phyloP scores from a whole-genome alignment of 208 protist species.

The Leishmania guyanensis region DNA sequence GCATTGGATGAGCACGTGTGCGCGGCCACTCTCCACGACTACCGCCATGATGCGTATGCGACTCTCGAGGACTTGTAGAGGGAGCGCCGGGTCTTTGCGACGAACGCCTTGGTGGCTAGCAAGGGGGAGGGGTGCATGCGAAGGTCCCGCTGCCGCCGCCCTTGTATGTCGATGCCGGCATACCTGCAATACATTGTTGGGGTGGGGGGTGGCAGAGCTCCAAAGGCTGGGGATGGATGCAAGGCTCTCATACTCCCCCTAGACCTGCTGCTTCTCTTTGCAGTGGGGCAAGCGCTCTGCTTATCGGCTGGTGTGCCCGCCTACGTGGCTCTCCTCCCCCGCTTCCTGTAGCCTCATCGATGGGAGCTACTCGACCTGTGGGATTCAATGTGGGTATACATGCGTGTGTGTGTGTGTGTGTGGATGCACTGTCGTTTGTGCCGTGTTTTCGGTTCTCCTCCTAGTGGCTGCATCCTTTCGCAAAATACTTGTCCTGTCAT shows the following conservation, averaged over 20 bases:
- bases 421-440: neutral
- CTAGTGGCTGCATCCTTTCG: too few relatives aligned
- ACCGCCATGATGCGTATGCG: constrained; percentile 32
- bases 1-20: constrained; percentile 56
- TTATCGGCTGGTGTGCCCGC: neutral
- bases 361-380: neutral
- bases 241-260: neutral
- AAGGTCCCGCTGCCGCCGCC: neutral
- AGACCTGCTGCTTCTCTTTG: neutral
- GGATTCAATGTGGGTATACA: neutral
- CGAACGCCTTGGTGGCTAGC: neutral
- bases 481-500: neutral
- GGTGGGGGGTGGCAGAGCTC: neutral
- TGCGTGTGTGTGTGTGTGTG: neutral
- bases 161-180: neutral
- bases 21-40: constrained; percentile 37
- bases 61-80: constrained; percentile 29
- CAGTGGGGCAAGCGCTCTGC: neutral
- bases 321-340: neutral
- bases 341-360: neutral
- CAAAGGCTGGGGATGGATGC: neutral
- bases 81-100: neutral
- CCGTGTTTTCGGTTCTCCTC: neutral
- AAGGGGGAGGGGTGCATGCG: neutral
- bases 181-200: neutral